phyloP scores from a whole-genome alignment of 768 basidiomycete species.

The Tubosaeta brunneosetosa region DNA sequence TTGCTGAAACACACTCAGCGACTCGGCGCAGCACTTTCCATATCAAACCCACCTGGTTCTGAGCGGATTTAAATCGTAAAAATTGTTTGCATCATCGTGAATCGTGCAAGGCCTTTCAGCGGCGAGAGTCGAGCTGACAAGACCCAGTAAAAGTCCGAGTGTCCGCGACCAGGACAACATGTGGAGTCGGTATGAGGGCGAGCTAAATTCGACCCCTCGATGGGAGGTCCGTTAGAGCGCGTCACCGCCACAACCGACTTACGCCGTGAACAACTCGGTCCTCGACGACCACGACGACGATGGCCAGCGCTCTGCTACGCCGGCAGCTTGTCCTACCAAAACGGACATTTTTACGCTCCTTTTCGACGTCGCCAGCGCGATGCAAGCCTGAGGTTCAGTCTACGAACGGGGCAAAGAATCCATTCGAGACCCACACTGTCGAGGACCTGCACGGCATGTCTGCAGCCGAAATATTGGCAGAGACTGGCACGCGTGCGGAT shows the following conservation, averaged over 20 bases:
- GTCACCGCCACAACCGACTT: conserved; percentile 27
- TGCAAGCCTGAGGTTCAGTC: conserved; percentile 24
- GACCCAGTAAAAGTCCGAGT: neutral
- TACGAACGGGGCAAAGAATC: conserved; percentile 37
- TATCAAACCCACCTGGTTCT: conserved; percentile 44
- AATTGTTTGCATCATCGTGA: conserved; percentile 45
- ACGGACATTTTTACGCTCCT: conserved; percentile 22
- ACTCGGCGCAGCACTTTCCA: neutral
- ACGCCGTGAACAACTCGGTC: conserved; percentile 16
- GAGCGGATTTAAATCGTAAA: conserved; percentile 64
- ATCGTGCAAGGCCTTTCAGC: conserved; percentile 59
- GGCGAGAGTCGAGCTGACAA: conserved; percentile 17
- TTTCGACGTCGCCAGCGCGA: conserved; percentile 23
- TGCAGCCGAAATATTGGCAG: conserved; percentile 75
- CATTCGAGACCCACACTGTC: conserved; percentile 66
- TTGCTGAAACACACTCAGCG: conserved; percentile 39
- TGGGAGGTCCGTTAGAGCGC: conserved; percentile 14
- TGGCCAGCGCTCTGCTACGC: conserved; percentile 66
- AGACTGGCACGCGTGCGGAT: conserved; percentile 66
- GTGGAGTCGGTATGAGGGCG: conserved; percentile 5
- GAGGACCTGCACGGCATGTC: conserved; percentile 82
- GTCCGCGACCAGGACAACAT: conserved; percentile 2
- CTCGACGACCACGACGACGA: conserved; percentile 35
- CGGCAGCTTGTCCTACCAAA: conserved; percentile 44
- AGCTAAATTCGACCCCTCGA: conserved; percentile 18